phyloP scores from a whole-genome alignment of 2,329 filamentous ascomycete genomes.

The Cadophora gregata region DNA sequence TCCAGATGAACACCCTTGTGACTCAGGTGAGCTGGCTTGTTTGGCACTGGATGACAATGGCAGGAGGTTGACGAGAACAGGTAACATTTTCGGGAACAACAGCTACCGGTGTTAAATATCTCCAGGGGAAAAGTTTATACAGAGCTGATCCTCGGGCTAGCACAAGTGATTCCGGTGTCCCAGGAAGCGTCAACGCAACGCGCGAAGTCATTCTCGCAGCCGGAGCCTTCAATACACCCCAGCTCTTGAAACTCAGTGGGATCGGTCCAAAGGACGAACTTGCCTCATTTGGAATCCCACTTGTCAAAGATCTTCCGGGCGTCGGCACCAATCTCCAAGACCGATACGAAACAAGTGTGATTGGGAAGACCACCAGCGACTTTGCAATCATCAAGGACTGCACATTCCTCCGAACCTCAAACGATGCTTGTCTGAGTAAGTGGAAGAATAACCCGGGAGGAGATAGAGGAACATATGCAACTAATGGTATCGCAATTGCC shows the following conservation, averaged over 20 bases:
- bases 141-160: slow-evolving; percentile 50
- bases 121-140: slow-evolving; percentile 51
- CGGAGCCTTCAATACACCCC: slow-evolving; percentile 53
- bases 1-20: slow-evolving; percentile 42
- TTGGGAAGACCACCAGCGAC: slow-evolving; percentile 49
- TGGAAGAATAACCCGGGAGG: slow-evolving; percentile 27
- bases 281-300: slow-evolving; percentile 51
- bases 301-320: slow-evolving; percentile 63
- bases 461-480: slow-evolving; percentile 39
- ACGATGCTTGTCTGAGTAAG: slow-evolving; percentile 45
- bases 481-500: slow-evolving; percentile 58
- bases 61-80: neutral
- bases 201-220: slow-evolving; percentile 52
- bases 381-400: slow-evolving; percentile 47
- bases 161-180: slow-evolving; percentile 12
- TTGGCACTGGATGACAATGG: neutral
- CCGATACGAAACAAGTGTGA: slow-evolving; percentile 56
- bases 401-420: slow-evolving; percentile 42
- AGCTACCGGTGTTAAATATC: slow-evolving; percentile 50
- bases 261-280: slow-evolving; percentile 50
- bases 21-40: slow-evolving; percentile 44
- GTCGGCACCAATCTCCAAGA: slow-evolving; percentile 65
- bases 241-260: slow-evolving; percentile 54
- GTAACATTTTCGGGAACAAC: neutral
- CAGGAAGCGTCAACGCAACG: slow-evolving; percentile 20